These are phyloP conservation scores for Camillea tinctor DNA, from an alignment of 2,329 filamentous ascomycete species.

Conservation along the genomic window DNA sequence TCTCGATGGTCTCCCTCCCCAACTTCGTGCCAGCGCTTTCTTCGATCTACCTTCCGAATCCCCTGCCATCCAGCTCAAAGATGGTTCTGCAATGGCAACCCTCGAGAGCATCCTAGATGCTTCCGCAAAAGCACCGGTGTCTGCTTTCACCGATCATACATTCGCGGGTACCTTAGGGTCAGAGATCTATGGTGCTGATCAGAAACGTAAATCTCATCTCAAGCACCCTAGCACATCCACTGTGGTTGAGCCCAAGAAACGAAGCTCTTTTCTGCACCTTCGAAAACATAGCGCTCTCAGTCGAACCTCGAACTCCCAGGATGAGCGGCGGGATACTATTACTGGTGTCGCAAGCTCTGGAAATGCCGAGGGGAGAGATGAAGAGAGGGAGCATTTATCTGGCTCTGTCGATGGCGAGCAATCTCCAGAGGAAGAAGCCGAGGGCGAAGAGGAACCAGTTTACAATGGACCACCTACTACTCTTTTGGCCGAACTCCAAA, in stretches of 20 bases:
- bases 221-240: slow-evolving; percentile 26
- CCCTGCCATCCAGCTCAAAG: slow-evolving; percentile 58
- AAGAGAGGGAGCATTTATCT: slow-evolving; percentile 26
- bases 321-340: slow-evolving; percentile 21
- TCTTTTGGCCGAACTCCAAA: slow-evolving; percentile 84
- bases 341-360: slow-evolving; percentile 8
- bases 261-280: slow-evolving; percentile 50
- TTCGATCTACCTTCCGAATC: slow-evolving; percentile 68
- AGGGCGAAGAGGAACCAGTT: slow-evolving; percentile 46
- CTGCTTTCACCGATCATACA: slow-evolving; percentile 86
- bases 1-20: slow-evolving; percentile 66
- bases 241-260: slow-evolving; percentile 40
- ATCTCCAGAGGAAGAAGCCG: slow-evolving; percentile 42
- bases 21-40: slow-evolving; percentile 85
- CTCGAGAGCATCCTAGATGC: slow-evolving; percentile 91
- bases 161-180: slow-evolving; percentile 73
- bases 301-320: slow-evolving; percentile 24
- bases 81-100: slow-evolving; percentile 82
- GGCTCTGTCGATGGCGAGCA: slow-evolving; percentile 30
- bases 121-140: slow-evolving; percentile 82
- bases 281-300: slow-evolving; percentile 39
- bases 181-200: slow-evolving; percentile 69
- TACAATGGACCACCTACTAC: slow-evolving; percentile 80
- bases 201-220: slow-evolving; percentile 46
- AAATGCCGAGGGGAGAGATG: slow-evolving; percentile 19